phyloP scores from a whole-genome alignment of 2,329 filamentous ascomycete genomes.

The Apiospora hydei region DNA sequence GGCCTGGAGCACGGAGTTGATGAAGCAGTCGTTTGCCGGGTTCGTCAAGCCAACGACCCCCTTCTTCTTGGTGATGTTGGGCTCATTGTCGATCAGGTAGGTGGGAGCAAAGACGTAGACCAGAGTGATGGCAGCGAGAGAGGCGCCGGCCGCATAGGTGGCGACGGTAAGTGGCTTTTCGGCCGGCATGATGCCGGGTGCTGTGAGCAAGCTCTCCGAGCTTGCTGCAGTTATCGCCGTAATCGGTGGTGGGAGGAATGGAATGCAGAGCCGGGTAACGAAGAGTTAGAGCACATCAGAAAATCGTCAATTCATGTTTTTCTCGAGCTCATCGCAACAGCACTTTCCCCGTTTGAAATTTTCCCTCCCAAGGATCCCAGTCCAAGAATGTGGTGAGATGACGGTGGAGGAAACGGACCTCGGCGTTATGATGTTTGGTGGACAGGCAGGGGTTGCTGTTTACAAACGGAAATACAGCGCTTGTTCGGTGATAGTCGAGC shows the following conservation, averaged over 20 bases:
- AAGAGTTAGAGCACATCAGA: neutral
- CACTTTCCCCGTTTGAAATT: neutral
- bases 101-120: constrained; percentile 99
- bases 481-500: neutral
- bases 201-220: constrained; percentile 12
- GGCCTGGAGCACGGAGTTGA: constrained; percentile 95
- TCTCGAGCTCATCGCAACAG: constrained; percentile 15
- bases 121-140: constrained; percentile 90
- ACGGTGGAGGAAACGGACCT: constrained; percentile 15
- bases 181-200: constrained; percentile 64
- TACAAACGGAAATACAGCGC: constrained; percentile 5
- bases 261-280: neutral
- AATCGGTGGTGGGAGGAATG: neutral
- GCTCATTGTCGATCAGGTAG: constrained; percentile 89
- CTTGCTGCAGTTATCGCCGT: constrained; percentile 5
- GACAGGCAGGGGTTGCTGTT: constrained; percentile 16
- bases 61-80: constrained; percentile 73
- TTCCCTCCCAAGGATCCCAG: neutral
- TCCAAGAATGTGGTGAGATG: constrained; percentile 8
- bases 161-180: constrained; percentile 84
- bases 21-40: constrained; percentile 94
- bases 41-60: constrained; percentile 89
- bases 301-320: neutral
- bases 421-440: constrained; percentile 10
- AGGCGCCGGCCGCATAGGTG: constrained; percentile 94